Conservation (phyloP, 75 land plant species). For the Isoetes taiwanensis region DNA sequence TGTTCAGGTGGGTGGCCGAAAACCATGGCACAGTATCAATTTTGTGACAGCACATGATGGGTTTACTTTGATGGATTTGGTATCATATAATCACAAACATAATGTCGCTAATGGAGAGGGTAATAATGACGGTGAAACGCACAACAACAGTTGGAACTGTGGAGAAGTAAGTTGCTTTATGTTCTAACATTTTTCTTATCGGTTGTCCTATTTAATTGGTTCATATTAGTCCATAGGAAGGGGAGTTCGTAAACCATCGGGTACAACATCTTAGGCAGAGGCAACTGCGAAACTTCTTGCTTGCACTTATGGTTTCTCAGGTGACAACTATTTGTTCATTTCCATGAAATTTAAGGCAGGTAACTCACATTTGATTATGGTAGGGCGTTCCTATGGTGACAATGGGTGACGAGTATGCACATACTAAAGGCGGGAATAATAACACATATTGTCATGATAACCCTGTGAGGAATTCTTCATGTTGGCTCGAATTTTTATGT, state of each 20-base stretch:
- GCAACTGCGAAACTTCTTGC: constrained; percentile 82
- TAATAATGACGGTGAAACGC: constrained; percentile 89
- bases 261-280: constrained; percentile 68
- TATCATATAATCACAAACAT: constrained; percentile 71
- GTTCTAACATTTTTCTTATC: background rate
- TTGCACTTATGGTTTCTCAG: constrained; percentile 95
- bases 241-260: constrained; percentile 49
- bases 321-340: too few relatives aligned
- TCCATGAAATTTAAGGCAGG: too few relatives aligned
- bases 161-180: constrained; percentile 76
- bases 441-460: constrained; percentile 97
- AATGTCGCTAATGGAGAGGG: constrained; percentile 85
- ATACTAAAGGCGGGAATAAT: constrained; percentile 97
- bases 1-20: constrained; percentile 79
- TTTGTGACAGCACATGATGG: constrained; percentile 98
- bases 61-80: constrained; percentile 81
- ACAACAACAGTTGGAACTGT: constrained; percentile 98
- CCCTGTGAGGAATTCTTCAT: constrained; percentile 40
- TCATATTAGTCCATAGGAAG: constrained; percentile 38
- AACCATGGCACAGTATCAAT: constrained; percentile 94
- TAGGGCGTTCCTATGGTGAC: constrained; percentile 96
- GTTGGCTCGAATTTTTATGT: too few relatives aligned
- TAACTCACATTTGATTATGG: background rate
- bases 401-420: constrained; percentile 98
- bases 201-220: background rate